Base-by-base conservation (phyloP, 2,329 filamentous ascomycete genomes). In the Neofusicoccum parvum region DNA sequence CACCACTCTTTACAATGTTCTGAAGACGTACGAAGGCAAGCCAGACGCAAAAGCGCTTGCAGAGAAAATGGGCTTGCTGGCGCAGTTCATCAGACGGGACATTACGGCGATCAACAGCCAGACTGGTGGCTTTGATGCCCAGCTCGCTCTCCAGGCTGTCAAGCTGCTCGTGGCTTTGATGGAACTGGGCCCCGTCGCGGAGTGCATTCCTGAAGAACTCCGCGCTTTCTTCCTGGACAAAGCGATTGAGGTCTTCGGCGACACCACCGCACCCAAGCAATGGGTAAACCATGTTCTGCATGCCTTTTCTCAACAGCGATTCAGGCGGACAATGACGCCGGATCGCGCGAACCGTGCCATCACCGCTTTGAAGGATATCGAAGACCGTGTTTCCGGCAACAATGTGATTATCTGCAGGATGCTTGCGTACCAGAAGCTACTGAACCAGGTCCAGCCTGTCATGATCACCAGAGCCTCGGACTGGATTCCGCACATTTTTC, bases 61-160 rank as follows among this genome's bases (percentile, higher is more conserved):
- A 50, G 90, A 95, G 69, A 96, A 95, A 76, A 90, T 97, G 83
- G 84, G 85, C 11, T 79, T 92, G 2, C 85, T 98, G 66, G 87
- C 88, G 69, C 90, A 92, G 67, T 97, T 93, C 74, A 92, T 98
- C 64, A 88, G 90, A 72, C 86, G 94, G 67, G 95, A 99, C 74
- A 83, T 65, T 34, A 85, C 84, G 6, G 83, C 87, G 11, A 88
- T 87, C 69, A 83, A 85, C 41, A 75, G 83, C 5, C 80, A 84
- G 66, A 85, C 87, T 59, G 78, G 76, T 74, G 51, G 80, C 80
- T 65, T 82, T 43, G 92, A 96, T 71, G 85, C 85, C 1, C 89
- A 89, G 50, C 84, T 98, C 12, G 85, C 89, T 54, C 90, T 89
- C 62, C 90, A 96, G 70, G 90, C 93, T 3, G 81, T 97, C 62